These are phyloP conservation scores for Pythium aquatile DNA, from an alignment of 352 stramenopile genomes.

Conservation along the genomic window DNA sequence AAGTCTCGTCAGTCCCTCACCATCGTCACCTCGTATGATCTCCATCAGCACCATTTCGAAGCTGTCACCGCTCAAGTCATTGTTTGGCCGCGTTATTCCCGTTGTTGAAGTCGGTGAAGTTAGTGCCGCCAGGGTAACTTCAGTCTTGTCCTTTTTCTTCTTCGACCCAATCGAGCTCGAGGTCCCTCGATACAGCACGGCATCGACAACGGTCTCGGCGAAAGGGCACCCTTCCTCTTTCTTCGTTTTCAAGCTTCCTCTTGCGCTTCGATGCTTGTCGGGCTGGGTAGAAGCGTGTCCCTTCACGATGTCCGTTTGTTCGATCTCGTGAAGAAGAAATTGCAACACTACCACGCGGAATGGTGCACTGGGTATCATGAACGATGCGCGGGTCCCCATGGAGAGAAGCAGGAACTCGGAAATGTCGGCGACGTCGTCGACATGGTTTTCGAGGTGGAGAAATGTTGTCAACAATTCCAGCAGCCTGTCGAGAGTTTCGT, in stretches of 20 bases:
- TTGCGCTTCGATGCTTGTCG: not conserved
- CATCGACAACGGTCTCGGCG: constrained; percentile 15
- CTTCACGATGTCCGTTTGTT: not conserved
- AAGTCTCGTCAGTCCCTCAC: constrained; percentile 25
- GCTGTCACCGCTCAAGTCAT: constrained; percentile 22
- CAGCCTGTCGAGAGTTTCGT: constrained; percentile 48
- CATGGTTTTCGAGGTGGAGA: constrained; percentile 56
- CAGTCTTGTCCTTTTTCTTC: constrained; percentile 23
- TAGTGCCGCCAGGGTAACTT: constrained; percentile 6
- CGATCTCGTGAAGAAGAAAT: constrained; percentile 25
- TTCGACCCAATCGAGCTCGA: not conserved
- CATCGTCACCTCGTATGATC: constrained; percentile 42
- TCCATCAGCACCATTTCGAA: constrained; percentile 54
- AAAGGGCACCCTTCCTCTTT: constrained; percentile 17
- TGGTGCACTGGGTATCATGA: constrained; percentile 7
- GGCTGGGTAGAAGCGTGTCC: not conserved
- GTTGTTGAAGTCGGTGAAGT: constrained; percentile 15
- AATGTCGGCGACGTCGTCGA: constrained; percentile 47
- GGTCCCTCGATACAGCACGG: constrained; percentile 7
- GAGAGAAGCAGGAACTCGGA: constrained; percentile 53
- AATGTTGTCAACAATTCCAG: constrained; percentile 44
- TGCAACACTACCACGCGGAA: constrained; percentile 27
- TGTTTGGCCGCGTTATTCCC: not conserved
- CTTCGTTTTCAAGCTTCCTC: constrained; percentile 8
- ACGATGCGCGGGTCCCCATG: constrained; percentile 24